phyloP scores from a whole-genome alignment of 75 land plant species.

The Ceratopteris richardii region DNA sequence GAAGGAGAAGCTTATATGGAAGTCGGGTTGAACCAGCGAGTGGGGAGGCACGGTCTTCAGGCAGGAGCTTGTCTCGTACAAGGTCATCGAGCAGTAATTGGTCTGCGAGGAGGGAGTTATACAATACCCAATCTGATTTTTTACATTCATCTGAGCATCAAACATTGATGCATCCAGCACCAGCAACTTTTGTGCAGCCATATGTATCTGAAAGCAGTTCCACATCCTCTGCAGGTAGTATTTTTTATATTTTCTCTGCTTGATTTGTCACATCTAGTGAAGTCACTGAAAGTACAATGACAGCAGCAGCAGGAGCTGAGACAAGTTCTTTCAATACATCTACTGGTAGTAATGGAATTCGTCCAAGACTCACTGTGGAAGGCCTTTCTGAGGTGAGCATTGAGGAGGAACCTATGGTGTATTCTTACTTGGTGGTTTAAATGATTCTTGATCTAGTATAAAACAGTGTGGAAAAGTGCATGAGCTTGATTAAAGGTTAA shows the following conservation, averaged over 20 bases:
- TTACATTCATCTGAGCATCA: constrained; percentile 15
- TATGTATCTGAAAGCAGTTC: constrained; percentile 11
- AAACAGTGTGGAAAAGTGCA: too few species aligned
- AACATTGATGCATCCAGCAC: constrained; percentile 7
- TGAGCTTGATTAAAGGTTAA: too few species aligned
- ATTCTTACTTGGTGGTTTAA: background rate
- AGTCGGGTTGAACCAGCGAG: background rate
- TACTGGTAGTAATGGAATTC: constrained; percentile 11
- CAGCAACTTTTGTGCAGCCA: constrained; percentile 1
- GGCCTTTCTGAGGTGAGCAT: constrained; percentile 27
- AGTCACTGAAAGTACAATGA: constrained; percentile 11
- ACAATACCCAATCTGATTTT: constrained; percentile 2
- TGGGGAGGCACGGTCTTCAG: background rate
- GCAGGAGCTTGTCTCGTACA: constrained; percentile 6
- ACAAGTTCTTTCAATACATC: constrained; percentile 16
- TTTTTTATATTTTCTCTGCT: constrained; percentile 5
- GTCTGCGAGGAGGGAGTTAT: background rate
- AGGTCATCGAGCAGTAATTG: constrained; percentile 6
- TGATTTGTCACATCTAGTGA: constrained; percentile 6
- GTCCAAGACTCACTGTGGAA: constrained; percentile 25
- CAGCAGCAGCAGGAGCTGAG: background rate
- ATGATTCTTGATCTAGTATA: background rate
- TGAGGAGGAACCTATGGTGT: too few species aligned
- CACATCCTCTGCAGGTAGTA: constrained; percentile 7
- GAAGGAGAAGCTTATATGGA: constrained; percentile 3